Base-by-base conservation (phyloP, 805 yeast species). In the Cyberlindnera xylosilytica region DNA sequence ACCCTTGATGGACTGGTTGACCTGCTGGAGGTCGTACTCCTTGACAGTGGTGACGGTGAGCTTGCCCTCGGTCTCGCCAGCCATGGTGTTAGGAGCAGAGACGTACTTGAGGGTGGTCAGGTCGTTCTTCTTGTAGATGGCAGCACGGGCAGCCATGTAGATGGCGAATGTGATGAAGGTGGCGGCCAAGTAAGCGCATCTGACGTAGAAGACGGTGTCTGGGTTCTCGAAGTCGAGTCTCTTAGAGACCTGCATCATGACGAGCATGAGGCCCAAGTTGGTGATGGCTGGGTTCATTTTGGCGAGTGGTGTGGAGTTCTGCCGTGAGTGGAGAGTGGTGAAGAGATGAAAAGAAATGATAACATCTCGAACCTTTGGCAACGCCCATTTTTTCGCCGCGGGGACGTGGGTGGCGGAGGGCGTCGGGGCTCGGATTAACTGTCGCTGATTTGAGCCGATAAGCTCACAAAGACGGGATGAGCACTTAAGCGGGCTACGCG, bases 171-270 rank as follows among this genome's bases (percentile, higher is more conserved):
- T 79, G 45, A 82, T 47, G 28, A 73, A 58, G 57, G 86, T 88
- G 60, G 90, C 79, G 18, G 81, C 55, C 36, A 76, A 65, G 70
- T 87, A 93, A 34, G 79, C 78, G 29, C 71, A 69, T 65, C 99
- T 81, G 41, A 87, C 90, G 63, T 79, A 83, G 62, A 83, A 67
- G 39, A 89, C 70, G 44, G 79, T 76, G 51, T 67, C 66, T 35
- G 95, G 91, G 67, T 90, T 78, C 65, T 91, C 97, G 66, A 90
- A 80, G 66, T 91, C 93, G 49, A 93, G 72, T 62, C 78, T 80
- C 66, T 88, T 87, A 51, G 97, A 80, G 51, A 89, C 85, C 68
- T 89, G 97, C 96, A 90, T 91, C 87, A 88, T 87, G 74, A 79
- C 85, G 62, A 90, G 81, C 97, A 90, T 91, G 76, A 93, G 70